Conservation (phyloP, 2,329 filamentous ascomycete species). For the Aureobasidium sp. region DNA sequence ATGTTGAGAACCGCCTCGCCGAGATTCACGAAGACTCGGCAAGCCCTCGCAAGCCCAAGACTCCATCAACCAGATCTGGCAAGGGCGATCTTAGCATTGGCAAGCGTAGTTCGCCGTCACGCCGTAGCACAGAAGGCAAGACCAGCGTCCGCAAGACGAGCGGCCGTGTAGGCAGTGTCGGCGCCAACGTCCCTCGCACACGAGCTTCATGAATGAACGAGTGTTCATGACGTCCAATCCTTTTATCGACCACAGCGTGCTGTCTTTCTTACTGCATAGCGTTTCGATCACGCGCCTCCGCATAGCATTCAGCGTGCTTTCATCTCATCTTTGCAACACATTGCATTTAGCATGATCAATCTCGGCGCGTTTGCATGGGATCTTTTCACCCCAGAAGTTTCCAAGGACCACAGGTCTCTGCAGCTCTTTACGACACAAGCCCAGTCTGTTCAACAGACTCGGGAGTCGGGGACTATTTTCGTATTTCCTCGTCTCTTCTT, state of each 20-base stretch:
- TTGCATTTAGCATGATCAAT: not conserved
- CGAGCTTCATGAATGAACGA: slow-evolving; percentile 10
- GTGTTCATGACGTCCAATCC: not conserved
- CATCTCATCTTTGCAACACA: not conserved
- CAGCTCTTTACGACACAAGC: not conserved
- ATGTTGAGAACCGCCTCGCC: slow-evolving; percentile 38
- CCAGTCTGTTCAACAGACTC: not conserved
- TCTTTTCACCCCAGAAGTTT: not conserved
- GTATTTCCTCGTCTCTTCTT: slow-evolving; percentile 4
- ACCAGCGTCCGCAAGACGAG: slow-evolving; percentile 46
- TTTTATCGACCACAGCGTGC: slow-evolving; percentile 4
- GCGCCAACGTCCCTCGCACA: slow-evolving; percentile 12
- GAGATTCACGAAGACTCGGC: slow-evolving; percentile 20
- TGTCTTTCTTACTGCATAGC: slow-evolving; percentile 10
- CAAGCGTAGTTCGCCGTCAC: slow-evolving; percentile 40
- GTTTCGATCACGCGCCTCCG: not conserved
- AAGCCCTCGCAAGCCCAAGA: slow-evolving; percentile 36
- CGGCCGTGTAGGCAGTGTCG: slow-evolving; percentile 36
- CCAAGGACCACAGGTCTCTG: not conserved
- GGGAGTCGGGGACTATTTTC: not conserved
- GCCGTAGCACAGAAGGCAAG: slow-evolving; percentile 43
- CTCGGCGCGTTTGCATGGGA: slow-evolving; percentile 7
- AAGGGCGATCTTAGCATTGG: slow-evolving; percentile 40
- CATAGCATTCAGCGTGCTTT: slow-evolving; percentile 7
- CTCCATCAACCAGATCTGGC: slow-evolving; percentile 36